Base-by-base conservation (phyloP, 495 filamentous ascomycete genomes). In the Aspergillus indologenus region DNA sequence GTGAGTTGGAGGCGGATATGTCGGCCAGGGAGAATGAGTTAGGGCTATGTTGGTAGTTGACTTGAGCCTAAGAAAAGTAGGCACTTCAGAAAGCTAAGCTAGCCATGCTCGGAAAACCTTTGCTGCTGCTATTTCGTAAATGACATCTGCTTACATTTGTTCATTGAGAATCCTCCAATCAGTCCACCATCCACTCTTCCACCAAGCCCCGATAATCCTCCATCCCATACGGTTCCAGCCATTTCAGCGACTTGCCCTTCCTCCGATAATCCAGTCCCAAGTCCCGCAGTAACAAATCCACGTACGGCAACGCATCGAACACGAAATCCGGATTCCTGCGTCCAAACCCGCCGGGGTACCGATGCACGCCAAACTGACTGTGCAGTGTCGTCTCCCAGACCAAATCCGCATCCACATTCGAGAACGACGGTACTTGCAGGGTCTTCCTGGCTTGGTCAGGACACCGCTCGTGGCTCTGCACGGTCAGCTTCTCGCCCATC, bases 261-360 rank as follows among this genome's bases (percentile, higher is more conserved):
- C 83, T 66, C 53, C 62, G 61, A 4, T 50, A 51, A 6, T 66
- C 45, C 24, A 88, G 65, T 14, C 89, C 89, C 51, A 94, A 57
- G 65, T 93, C 90, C 1, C 71, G 65, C 54, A 90, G 65, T 71
- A 92, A 61, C 61, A 90, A 60, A 71, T 93, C 90, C 3, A 91
- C 67, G 65, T 92, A 95, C n/a, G 90, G 86, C 45, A 92, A 61
- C 1, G 79, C 81, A 68, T 94, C 90, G 65, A 91, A 92, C 50
- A 88, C 85, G 57, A 90, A 83, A 63, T 90, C 88, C 0, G 87
- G 86, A 58, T 83, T 84, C 57, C 82, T 78, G 20, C 70, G 70
- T 0, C 87, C 88, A 55, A 81, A 84, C 2, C 88, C 89, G 2
- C 75, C 79, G 0, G 86, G 85, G 61, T 86, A 88, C 9, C 90